Conservation (phyloP, 768 basidiomycete genomes). For the Naganishia vaughanmartiniae region DNA sequence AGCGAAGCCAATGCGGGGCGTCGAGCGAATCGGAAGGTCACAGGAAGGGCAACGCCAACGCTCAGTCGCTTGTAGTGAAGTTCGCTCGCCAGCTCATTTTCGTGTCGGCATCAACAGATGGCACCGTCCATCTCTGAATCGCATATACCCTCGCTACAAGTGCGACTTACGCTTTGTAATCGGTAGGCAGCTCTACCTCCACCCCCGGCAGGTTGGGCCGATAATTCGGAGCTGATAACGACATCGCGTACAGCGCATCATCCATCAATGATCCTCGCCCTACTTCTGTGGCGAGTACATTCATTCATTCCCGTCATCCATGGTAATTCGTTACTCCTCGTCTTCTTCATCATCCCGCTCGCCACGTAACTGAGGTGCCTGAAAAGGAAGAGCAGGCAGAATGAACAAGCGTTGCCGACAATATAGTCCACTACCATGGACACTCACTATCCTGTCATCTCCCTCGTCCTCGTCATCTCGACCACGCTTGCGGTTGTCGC, state of each 20-base stretch:
- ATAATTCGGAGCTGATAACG: neutral
- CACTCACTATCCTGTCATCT: constrained; percentile 40
- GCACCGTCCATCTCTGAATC: too few species aligned
- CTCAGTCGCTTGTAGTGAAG: too few species aligned
- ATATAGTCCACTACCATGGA: constrained; percentile 2
- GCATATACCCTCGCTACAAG: too few species aligned
- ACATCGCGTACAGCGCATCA: neutral
- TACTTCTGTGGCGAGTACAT: neutral
- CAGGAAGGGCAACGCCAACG: too few species aligned
- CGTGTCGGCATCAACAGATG: too few species aligned
- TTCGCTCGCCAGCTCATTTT: too few species aligned
- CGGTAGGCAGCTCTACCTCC: too few species aligned
- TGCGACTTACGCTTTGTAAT: too few species aligned
- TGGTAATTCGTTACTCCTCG: neutral
- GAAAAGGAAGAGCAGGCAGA: neutral
- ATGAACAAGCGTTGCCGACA: neutral
- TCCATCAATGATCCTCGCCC: neutral
- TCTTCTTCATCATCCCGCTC: neutral
- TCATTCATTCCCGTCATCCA: neutral
- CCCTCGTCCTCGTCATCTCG: constrained; percentile 42
- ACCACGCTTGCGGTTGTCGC: constrained; percentile 42
- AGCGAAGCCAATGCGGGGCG: too few species aligned
- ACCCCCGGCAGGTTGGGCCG: too few species aligned
- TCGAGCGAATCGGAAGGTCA: too few species aligned
- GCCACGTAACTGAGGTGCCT: neutral